Conservation (phyloP, 768 basidiomycete genomes). For the Suillus bovinus region DNA sequence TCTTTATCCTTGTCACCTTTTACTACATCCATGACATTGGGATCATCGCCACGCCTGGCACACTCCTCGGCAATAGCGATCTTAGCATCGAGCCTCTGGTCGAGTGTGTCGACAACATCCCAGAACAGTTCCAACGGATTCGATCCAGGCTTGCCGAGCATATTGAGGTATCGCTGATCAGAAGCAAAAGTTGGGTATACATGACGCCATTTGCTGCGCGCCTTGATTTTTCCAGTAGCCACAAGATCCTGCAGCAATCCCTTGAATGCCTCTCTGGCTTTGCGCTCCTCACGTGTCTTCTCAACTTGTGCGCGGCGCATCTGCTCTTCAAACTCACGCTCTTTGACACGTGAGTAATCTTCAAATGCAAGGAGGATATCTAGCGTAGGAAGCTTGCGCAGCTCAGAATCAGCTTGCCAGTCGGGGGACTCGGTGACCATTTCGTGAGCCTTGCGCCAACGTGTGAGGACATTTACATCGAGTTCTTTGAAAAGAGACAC, state of each 20-base stretch:
- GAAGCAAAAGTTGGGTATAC: constrained; percentile 75
- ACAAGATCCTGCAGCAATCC: constrained; percentile 78
- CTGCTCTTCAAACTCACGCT: constrained; percentile 90
- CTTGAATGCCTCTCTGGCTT: constrained; percentile 90
- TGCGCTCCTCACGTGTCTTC: constrained; percentile 81
- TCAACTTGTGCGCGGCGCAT: constrained; percentile 78
- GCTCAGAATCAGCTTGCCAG: constrained; percentile 74
- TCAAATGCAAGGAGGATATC: constrained; percentile 95
- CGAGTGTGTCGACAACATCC: constrained; percentile 87
- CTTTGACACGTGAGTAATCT: constrained; percentile 87
- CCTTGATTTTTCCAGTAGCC: constrained; percentile 63
- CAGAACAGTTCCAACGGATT: constrained; percentile 96
- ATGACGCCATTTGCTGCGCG: constrained; percentile 90
- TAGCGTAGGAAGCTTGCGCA: constrained; percentile 82
- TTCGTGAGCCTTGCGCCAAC: constrained; percentile 85
- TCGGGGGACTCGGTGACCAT: constrained; percentile 75
- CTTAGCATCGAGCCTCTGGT: constrained; percentile 81
- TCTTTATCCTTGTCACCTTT: constrained; percentile 24
- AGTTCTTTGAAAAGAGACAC: constrained; percentile 84
- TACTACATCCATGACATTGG: constrained; percentile 41
- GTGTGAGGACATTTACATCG: constrained; percentile 89
- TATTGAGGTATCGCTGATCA: constrained; percentile 80
- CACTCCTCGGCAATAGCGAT: constrained; percentile 66
- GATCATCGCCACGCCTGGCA: constrained; percentile 44
- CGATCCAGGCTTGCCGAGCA: constrained; percentile 92